Conservation (phyloP, 306 rosid species). For the Cyclanthera cordifolia region DNA sequence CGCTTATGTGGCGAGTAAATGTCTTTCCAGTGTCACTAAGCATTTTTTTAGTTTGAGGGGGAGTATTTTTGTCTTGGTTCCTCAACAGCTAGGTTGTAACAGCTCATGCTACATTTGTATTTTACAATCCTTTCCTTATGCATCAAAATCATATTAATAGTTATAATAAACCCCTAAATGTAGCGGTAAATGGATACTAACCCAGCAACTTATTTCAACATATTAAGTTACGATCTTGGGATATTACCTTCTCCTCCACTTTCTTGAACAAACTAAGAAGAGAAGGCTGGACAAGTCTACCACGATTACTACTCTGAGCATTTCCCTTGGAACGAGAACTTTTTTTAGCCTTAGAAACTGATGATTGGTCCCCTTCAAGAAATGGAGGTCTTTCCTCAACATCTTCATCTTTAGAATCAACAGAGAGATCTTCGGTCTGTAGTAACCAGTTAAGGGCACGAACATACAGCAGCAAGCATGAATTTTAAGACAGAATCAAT, state of each 20-base stretch:
- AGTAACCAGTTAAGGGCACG: slow-evolving; percentile 20
- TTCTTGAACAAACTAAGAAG: slow-evolving; percentile 71
- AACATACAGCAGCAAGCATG: neutral
- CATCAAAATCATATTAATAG: neutral
- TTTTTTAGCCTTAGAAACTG: slow-evolving; percentile 30
- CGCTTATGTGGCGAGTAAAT: neutral
- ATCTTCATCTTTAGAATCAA: slow-evolving; percentile 17
- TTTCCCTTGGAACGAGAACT: slow-evolving; percentile 24
- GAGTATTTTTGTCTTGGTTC: neutral
- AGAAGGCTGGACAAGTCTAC: slow-evolving; percentile 68
- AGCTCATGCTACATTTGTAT: neutral
- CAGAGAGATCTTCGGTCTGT: slow-evolving; percentile 24
- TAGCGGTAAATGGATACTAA: neutral
- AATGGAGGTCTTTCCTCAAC: slow-evolving; percentile 23
- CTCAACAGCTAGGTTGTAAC: neutral
- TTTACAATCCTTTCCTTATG: neutral
- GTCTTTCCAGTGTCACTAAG: neutral
- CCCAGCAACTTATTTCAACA: neutral
- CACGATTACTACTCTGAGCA: slow-evolving; percentile 19
- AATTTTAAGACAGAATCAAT: neutral
- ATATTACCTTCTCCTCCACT: slow-evolving; percentile 61
- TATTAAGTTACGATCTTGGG: slow-evolving; percentile 5
- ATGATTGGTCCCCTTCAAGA: slow-evolving; percentile 29
- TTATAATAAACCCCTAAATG: neutral
- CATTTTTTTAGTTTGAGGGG: slow-evolving; percentile 4